phyloP scores from a whole-genome alignment of 2,329 filamentous ascomycete genomes.

The Ophiocordyceps camponoti-leonardi region DNA sequence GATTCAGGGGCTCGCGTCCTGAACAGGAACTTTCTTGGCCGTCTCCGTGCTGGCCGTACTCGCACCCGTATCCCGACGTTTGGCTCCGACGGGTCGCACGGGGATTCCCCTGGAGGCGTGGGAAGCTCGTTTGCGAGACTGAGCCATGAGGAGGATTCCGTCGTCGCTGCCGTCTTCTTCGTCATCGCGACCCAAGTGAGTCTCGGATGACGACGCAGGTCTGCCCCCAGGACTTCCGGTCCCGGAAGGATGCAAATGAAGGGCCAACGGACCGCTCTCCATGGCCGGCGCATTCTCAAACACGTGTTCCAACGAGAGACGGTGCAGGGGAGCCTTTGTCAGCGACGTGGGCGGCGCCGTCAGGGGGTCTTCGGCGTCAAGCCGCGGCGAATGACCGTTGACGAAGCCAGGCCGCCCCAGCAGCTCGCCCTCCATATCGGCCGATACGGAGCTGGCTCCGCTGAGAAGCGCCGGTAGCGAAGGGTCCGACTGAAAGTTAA shows the following conservation, averaged over 20 bases:
- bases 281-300: conserved; percentile 15
- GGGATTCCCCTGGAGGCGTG: conserved; percentile 4
- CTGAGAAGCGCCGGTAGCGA: conserved; percentile 46
- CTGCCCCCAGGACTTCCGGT: conserved; percentile 1
- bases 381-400: conserved; percentile 21
- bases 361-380: conserved; percentile 35
- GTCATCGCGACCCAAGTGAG: conserved; percentile 21
- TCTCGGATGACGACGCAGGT: not conserved
- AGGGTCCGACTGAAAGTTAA: conserved; percentile 43
- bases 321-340: conserved; percentile 25
- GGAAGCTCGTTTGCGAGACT: conserved; percentile 25
- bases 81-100: conserved; percentile 18
- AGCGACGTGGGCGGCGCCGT: conserved; percentile 36
- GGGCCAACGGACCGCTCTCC: conserved; percentile 13
- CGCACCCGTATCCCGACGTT: conserved; percentile 40
- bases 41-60: conserved; percentile 46
- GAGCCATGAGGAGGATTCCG: conserved; percentile 35
- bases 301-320: conserved; percentile 28
- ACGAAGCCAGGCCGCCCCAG: conserved; percentile 30
- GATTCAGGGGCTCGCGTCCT: conserved; percentile 7
- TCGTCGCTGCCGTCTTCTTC: conserved; percentile 36
- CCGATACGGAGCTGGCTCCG: conserved; percentile 46
- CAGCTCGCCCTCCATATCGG: conserved; percentile 44
- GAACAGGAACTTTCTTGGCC: conserved; percentile 36
- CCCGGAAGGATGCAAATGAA: conserved; percentile 10